Conservation (phyloP, 2,329 filamentous ascomycete genomes). For the Fusarium clavum region DNA sequence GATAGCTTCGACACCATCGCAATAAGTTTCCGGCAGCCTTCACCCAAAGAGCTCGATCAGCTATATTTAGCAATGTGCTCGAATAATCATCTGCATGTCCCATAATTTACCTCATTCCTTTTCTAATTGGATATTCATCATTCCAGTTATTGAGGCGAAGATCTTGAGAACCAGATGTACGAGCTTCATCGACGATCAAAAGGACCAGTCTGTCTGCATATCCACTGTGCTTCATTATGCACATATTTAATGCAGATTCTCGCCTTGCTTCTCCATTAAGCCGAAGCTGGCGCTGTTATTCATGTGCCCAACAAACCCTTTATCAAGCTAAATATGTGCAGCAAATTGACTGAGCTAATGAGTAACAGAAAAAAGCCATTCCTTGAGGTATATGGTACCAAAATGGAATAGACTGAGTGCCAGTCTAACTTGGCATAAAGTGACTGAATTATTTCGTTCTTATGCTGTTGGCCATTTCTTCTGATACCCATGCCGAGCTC, state of each 20-base stretch:
- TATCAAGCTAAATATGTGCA: not conserved
- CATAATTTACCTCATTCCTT: too few relatives aligned
- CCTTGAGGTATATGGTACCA: too few relatives aligned
- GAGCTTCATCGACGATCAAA: not conserved
- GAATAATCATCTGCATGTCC: not conserved
- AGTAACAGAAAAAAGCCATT: too few relatives aligned
- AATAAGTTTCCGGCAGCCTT: not conserved
- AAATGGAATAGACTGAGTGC: not conserved
- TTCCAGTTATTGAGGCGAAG: too few relatives aligned
- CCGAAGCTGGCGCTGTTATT: not conserved
- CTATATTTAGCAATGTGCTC: not conserved
- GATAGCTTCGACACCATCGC: not conserved
- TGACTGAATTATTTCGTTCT: not conserved
- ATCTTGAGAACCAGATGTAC: not conserved
- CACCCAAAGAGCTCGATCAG: not conserved
- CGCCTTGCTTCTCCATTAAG: not conserved
- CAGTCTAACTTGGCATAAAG: not conserved
- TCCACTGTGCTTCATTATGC: not conserved
- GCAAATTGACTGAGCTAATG: not conserved
- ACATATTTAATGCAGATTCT: not conserved
- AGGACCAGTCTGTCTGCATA: not conserved
- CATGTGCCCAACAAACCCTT: not conserved
- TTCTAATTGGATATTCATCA: too few relatives aligned
- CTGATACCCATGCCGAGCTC: not conserved
- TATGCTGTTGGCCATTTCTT: not conserved